Evolutionary conservation across 176 grass and related monocot species (phyloP).

Genomic region (Alloteropsis semialata): DNA sequence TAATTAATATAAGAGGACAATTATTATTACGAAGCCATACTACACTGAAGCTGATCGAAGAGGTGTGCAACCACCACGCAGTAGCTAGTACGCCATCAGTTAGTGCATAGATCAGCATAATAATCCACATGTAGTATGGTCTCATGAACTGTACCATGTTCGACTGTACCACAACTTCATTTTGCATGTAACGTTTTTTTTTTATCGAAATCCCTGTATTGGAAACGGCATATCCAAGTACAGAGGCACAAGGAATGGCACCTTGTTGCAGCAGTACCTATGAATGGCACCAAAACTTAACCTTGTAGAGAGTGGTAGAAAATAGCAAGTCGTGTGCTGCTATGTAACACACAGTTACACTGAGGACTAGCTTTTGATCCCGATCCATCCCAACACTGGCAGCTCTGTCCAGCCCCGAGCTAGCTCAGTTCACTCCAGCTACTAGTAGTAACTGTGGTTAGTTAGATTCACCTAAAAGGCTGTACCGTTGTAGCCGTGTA

Average conservation of each 20-base stretch:
- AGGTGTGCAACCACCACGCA: background rate
- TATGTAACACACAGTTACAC: background rate
- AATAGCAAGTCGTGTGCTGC: background rate
- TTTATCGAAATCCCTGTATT: background rate
- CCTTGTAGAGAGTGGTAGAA: too few species aligned
- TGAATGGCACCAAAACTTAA: background rate
- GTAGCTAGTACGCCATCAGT: too few species aligned
- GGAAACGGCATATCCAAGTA: background rate
- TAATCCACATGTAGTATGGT: background rate
- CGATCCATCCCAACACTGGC: background rate
- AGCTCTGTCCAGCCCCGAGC: background rate
- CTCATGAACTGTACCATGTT: background rate
- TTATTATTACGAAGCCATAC: too few species aligned
- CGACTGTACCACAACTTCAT: background rate
- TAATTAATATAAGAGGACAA: background rate
- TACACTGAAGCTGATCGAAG: background rate
- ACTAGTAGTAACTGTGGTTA: background rate
- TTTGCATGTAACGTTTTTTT: too few species aligned
- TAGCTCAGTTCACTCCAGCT: background rate
- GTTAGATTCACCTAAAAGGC: slow-evolving; percentile 27
- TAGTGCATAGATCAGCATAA: too few species aligned
- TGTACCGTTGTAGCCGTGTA: background rate
- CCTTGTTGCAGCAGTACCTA: background rate
- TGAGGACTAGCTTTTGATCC: background rate
- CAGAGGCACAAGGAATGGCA: background rate